Percentiles rank a stretch among this genome's conserved stretches.
Evolutionary conservation across 2,329 filamentous ascomycete species (phyloP).

Genomic region (Xylariaceae sp.): DNA sequence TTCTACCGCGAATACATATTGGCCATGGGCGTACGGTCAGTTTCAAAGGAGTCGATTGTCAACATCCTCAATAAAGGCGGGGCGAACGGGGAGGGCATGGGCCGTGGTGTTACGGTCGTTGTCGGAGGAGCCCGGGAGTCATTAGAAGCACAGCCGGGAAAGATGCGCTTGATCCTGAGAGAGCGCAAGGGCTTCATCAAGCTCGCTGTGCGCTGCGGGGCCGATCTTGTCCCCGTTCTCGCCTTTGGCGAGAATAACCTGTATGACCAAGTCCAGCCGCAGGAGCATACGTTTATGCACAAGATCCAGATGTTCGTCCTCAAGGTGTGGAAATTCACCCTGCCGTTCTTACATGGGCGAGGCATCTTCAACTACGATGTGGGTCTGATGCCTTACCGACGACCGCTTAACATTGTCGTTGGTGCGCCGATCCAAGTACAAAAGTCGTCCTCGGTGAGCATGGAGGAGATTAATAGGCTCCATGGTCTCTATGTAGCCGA

Average conservation of each 20-base stretch:
- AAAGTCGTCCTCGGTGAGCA: conserved; percentile 57
- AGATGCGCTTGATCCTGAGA: conserved; percentile 70
- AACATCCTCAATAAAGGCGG: conserved; percentile 81
- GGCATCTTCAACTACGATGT: conserved; percentile 98
- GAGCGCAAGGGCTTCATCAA: conserved; percentile 91
- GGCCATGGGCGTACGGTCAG: conserved; percentile 77
- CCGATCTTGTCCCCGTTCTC: conserved; percentile 86
- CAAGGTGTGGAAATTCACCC: conserved; percentile 81
- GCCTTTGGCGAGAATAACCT: conserved; percentile 94
- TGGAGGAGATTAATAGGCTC: conserved; percentile 71
- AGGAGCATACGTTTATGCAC: conserved; percentile 72
- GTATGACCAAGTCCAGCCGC: conserved; percentile 80
- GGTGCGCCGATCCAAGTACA: conserved; percentile 72
- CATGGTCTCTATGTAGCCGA: conserved; percentile 75
- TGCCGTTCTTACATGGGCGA: conserved; percentile 82
- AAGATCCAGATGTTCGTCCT: conserved; percentile 78
- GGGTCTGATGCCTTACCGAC: conserved; percentile 88
- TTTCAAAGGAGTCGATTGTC: conserved; percentile 86
- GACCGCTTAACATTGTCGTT: conserved; percentile 82
- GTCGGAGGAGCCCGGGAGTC: conserved; percentile 89
- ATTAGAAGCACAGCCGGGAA: conserved; percentile 76
- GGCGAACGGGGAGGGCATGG: conserved; percentile 73
- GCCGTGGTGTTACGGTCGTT: conserved; percentile 93
- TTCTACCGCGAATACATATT: conserved; percentile 94
- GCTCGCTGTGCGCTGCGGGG: conserved; percentile 84